Base-by-base conservation (phyloP, 2,329 filamentous ascomycete species). In the Trichoderma brevicompactum region DNA sequence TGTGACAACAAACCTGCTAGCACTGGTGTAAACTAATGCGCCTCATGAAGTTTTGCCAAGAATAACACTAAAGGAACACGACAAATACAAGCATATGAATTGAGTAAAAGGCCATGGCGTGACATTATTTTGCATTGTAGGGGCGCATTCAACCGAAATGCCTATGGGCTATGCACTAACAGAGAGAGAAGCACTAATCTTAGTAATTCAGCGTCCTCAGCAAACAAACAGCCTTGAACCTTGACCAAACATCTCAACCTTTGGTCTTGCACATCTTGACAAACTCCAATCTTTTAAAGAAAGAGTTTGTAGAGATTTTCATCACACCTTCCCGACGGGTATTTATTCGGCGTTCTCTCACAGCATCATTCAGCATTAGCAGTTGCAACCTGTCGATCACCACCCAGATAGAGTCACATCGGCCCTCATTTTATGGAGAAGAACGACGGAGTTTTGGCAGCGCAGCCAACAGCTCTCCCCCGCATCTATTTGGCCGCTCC, bases 301-400 rank as follows among this genome's bases (percentile, higher is more conserved):
- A 54, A 48, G 5, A 28, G 48, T 38, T 38, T 28, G 40, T 32
- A 41, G 7, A 3, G 49, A 63, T 50, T 17, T 38, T 41, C 50
- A 60, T 23, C 2, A 34, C 34, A 65, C 55, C 64, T 65, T 65
- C 64, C 64, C 55, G 55, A 38, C 64, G 64, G 64, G 55, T 65
- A 60, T 46, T 48, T 65, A 60, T 40, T 65, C 64, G 64, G 54
- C 15, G 12, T 23, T 52, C 38, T 6, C 40, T 44, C 48, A 59
- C 41, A 40, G 12, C 48, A 19, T 10, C 43, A 19, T 36, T 41
- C 62, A 56, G 15, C 36, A 40, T 59, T 23, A 15, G 48, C 46
- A 65, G n/a, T 44, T 8, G 48, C 34, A 46, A 54, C 19, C 23
- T 64, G 54, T 28, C 64, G 55, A 65, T 65, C 64, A 40, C 19